These are phyloP conservation scores for Cladosporium austrohemisphaericum DNA, from an alignment of 2,329 filamentous ascomycete species.

Conservation along the genomic window DNA sequence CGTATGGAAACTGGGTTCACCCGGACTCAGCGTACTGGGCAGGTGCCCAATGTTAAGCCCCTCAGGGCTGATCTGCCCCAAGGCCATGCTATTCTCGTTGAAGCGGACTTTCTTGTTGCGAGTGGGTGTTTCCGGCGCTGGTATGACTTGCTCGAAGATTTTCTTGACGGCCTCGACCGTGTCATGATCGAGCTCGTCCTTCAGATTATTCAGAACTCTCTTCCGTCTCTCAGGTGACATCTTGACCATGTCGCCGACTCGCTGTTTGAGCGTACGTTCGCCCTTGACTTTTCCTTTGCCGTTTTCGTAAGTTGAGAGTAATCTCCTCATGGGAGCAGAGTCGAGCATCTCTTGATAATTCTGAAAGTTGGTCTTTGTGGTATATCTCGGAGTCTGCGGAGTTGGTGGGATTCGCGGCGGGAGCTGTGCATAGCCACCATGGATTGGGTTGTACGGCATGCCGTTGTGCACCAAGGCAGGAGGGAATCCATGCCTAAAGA, in stretches of 20 bases:
- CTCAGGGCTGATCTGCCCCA: not conserved
- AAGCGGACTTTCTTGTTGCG: not conserved
- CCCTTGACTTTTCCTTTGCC: slow-evolving; percentile 12
- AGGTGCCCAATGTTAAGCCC: too few relatives aligned
- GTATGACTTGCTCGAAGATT: not conserved
- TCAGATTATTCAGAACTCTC: slow-evolving; percentile 13
- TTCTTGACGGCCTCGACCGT: slow-evolving; percentile 1
- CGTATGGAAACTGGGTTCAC: too few relatives aligned
- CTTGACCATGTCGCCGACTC: slow-evolving; percentile 18
- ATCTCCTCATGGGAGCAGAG: not conserved
- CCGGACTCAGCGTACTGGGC: too few relatives aligned
- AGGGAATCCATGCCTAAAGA: too few relatives aligned
- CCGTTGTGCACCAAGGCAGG: not conserved
- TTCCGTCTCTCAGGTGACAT: slow-evolving; percentile 17
- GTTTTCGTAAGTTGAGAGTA: not conserved
- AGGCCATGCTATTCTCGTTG: not conserved
- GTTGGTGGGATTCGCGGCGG: not conserved
- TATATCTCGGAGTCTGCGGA: not conserved
- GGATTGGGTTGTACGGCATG: not conserved
- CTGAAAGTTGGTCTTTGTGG: not conserved
- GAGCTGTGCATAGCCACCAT: too few relatives aligned
- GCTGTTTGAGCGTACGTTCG: slow-evolving; percentile 18
- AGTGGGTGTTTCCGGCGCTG: not conserved
- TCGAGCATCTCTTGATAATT: not conserved
- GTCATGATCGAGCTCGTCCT: slow-evolving; percentile 13